A percentile compares a stretch with the other conserved stretches of the same genome.
Conservation (phyloP, 192 early-diverging fungal species). For the Spizellomyces sp. region DNA sequence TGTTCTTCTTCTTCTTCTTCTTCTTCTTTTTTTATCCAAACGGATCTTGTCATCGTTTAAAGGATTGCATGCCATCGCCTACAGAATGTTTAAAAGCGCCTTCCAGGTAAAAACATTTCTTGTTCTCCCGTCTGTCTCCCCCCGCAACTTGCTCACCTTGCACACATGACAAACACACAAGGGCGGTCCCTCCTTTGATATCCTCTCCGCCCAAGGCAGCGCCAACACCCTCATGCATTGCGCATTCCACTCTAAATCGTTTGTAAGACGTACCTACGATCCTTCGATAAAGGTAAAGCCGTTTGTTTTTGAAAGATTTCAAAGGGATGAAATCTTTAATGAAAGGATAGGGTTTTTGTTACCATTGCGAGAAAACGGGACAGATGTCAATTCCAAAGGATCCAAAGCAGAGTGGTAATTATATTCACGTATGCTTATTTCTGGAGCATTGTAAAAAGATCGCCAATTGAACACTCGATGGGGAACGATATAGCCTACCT, state of each 20-base stretch:
- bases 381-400: conserved; percentile 46
- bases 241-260: conserved; percentile 38
- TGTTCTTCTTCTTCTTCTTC: too few relatives aligned
- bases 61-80: too few relatives aligned
- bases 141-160: background rate
- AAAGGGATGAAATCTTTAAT: background rate
- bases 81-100: conserved; percentile 37
- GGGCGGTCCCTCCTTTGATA: conserved; percentile 44
- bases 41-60: too few relatives aligned
- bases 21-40: too few relatives aligned
- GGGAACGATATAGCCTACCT: conserved; percentile 43
- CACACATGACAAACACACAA: background rate
- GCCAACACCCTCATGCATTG: conserved; percentile 36
- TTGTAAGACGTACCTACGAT: conserved; percentile 36
- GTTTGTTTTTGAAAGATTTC: too few relatives aligned
- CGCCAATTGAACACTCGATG: background rate
- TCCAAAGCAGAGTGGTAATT: conserved; percentile 34
- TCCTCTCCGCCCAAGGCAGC: conserved; percentile 38
- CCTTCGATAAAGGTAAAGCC: conserved; percentile 33
- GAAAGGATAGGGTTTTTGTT: conserved; percentile 40
- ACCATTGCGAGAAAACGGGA: conserved; percentile 35
- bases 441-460: background rate
- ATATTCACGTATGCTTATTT: background rate
- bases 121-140: background rate
- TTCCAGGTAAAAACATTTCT: conserved; percentile 30